Conservation (phyloP, 23 red algal species). For the Gracilariopsis chorda region DNA sequence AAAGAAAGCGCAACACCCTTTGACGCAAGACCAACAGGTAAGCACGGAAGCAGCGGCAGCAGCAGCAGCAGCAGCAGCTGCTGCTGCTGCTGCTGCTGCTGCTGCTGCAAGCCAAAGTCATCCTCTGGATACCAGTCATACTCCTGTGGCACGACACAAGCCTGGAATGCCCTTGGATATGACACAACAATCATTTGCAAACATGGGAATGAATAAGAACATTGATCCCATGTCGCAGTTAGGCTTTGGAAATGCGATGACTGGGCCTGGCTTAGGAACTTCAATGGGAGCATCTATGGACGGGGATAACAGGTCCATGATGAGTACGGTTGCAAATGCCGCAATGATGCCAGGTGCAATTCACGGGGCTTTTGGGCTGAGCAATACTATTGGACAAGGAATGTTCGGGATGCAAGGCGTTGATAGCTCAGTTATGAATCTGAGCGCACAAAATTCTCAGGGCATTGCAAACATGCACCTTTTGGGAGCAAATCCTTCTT, state of each 20-base stretch:
- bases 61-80: conserved; percentile 30
- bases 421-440: neutral
- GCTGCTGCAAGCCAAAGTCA: neutral
- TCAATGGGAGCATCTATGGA: neutral
- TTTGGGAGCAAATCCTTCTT: neutral
- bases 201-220: neutral
- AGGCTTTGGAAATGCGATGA: neutral
- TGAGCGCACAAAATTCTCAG: neutral
- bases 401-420: neutral
- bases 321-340: neutral
- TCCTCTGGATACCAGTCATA: neutral
- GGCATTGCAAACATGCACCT: neutral
- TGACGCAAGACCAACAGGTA: neutral
- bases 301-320: neutral
- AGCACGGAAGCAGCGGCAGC: neutral
- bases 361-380: neutral
- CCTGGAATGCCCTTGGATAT: neutral
- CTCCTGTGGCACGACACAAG: neutral
- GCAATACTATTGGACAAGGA: neutral
- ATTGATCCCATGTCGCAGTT: conserved; percentile 6
- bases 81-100: conserved; percentile 32
- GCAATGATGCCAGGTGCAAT: neutral
- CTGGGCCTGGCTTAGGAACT: neutral
- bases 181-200: neutral
- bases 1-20: neutral